Conservation (phyloP, 441 rosid species). For the Syzygium malaccense region DNA sequence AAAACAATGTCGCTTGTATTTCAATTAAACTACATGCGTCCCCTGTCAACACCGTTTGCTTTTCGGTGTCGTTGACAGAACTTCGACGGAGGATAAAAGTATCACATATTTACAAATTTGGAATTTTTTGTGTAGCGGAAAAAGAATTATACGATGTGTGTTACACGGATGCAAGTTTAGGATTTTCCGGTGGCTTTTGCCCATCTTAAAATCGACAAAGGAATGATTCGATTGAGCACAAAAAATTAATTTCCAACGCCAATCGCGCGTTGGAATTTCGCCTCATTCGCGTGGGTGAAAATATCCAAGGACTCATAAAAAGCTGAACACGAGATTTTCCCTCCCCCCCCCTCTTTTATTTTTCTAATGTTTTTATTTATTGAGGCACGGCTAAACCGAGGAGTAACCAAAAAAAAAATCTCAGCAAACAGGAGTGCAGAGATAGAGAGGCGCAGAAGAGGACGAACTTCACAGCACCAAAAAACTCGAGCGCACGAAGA, state of each 20-base stretch:
- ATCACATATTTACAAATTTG: too few relatives aligned
- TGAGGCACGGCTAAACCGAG: background rate
- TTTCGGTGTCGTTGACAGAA: too few relatives aligned
- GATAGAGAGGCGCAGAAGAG: background rate
- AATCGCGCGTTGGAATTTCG: background rate
- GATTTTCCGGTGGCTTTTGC: too few relatives aligned
- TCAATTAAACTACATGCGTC: too few relatives aligned
- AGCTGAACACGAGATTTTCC: background rate
- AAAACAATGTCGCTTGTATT: too few relatives aligned
- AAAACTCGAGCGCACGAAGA: too few relatives aligned
- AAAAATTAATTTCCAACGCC: background rate
- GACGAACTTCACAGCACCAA: background rate
- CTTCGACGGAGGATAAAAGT: too few relatives aligned
- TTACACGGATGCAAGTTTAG: accelerated
- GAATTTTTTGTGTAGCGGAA: accelerated
- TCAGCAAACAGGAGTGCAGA: background rate
- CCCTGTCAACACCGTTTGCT: too few relatives aligned
- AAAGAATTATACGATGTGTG: too few relatives aligned
- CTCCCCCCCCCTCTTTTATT: background rate
- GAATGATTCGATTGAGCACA: background rate
- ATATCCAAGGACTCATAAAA: background rate
- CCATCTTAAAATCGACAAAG: too few relatives aligned
- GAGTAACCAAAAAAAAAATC: background rate
- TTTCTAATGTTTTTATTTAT: background rate
- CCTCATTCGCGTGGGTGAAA: background rate